Evolutionary conservation across 1,284 basidiomycete species (phyloP).

Genomic region (Cryptococcus deneoformans): DNA sequence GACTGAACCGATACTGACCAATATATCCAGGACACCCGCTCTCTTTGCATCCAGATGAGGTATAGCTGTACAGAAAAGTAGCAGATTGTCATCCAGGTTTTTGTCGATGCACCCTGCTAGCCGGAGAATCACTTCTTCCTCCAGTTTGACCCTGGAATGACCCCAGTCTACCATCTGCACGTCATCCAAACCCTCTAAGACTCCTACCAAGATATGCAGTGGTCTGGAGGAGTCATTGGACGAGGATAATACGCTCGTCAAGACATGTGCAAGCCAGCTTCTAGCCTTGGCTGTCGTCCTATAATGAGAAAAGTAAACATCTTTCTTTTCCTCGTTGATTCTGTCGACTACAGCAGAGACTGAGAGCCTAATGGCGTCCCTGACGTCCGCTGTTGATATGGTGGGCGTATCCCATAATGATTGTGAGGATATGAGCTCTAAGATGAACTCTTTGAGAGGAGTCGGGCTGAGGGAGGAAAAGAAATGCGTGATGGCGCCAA

Average conservation of each 20-base stretch:
- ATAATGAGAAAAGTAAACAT: slow-evolving; percentile 11
- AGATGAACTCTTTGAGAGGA: slow-evolving; percentile 19
- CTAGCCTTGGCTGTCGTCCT: neutral
- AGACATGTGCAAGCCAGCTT: slow-evolving; percentile 7
- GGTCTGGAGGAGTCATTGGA: neutral
- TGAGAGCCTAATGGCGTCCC: slow-evolving; percentile 15
- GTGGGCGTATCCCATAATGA: slow-evolving; percentile 17
- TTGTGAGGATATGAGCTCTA: slow-evolving; percentile 20
- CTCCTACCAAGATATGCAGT: slow-evolving; percentile 6
- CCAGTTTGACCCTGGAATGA: slow-evolving; percentile 16
- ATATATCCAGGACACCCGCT: slow-evolving; percentile 21
- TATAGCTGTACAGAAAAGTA: slow-evolving; percentile 15
- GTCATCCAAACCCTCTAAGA: slow-evolving; percentile 25
- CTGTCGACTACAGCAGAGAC: slow-evolving; percentile 7
- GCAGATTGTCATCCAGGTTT: slow-evolving; percentile 8
- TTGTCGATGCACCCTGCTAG: slow-evolving; percentile 1
- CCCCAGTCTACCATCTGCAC: slow-evolving; percentile 26
- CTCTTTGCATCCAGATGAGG: slow-evolving; percentile 12
- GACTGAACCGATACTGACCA: slow-evolving; percentile 10
- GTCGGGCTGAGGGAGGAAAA: slow-evolving; percentile 19
- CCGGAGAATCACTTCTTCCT: slow-evolving; percentile 26
- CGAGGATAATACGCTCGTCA: neutral
- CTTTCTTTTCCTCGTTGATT: slow-evolving; percentile 4
- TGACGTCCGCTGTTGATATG: neutral
- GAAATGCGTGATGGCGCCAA: slow-evolving; percentile 41